Percentiles rank a stretch among this genome's conserved stretches.
phyloP scores from a whole-genome alignment of 2,329 filamentous ascomycete genomes.

The Coniella vitis region DNA sequence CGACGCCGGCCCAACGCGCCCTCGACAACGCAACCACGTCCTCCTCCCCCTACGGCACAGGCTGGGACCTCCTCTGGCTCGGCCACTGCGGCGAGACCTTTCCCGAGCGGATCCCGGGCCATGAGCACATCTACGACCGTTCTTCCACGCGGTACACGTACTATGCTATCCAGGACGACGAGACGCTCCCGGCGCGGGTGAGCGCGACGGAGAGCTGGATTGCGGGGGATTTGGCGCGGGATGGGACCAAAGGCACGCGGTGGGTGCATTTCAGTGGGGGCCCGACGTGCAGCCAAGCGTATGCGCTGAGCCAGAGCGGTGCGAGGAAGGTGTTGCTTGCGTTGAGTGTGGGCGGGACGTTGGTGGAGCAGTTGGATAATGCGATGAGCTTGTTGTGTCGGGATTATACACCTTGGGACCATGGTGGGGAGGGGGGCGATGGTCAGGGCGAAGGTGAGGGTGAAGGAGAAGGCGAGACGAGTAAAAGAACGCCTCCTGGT shows the following conservation, averaged over 20 bases:
- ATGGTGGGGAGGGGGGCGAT: neutral
- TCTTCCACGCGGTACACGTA: conserved; percentile 13
- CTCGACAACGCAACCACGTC: neutral
- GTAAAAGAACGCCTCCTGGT: conserved; percentile 2
- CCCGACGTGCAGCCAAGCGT: conserved; percentile 14
- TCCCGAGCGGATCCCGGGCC: conserved; percentile 13
- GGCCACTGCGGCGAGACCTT: conserved; percentile 29
- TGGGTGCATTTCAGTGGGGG: conserved; percentile 17
- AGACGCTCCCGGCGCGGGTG: conserved; percentile 4
- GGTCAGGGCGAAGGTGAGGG: no score
- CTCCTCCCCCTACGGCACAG: conserved; percentile 23
- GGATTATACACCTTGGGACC: conserved; percentile 10
- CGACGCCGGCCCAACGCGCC: neutral
- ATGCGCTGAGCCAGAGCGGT: conserved; percentile 12
- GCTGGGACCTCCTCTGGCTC: conserved; percentile 33
- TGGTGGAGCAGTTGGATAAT: conserved; percentile 15
- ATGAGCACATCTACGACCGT: conserved; percentile 12
- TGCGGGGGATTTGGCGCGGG: conserved; percentile 6
- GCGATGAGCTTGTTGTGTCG: conserved; percentile 13
- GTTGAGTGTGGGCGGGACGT: conserved; percentile 11
- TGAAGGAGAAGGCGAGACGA: neutral
- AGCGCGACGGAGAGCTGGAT: conserved; percentile 8
- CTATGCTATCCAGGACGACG: conserved; percentile 11
- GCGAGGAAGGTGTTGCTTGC: conserved; percentile 14
- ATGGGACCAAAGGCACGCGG: conserved; percentile 3